A percentile compares a stretch with the other conserved stretches of the same genome.
Evolutionary conservation across 2,329 filamentous ascomycete genomes (phyloP).

Genomic region (Trichoderma sp.): DNA sequence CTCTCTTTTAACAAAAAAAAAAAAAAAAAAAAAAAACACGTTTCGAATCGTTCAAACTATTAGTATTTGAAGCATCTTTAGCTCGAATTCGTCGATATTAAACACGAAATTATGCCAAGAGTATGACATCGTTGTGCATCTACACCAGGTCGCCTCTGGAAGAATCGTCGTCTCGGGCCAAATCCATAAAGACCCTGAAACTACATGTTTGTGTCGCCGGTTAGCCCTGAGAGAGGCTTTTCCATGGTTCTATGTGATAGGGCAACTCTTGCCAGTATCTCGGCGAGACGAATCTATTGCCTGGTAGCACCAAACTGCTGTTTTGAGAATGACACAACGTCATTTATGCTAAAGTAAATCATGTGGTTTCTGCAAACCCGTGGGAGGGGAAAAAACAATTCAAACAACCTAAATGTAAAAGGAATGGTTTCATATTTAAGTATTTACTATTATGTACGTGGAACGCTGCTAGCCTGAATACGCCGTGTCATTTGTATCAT

Average conservation of each 20-base stretch:
- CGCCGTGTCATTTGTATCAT: background rate
- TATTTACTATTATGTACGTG: background rate
- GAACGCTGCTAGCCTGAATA: background rate
- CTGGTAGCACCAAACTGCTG: background rate
- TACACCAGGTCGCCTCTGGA: background rate
- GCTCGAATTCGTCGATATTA: background rate
- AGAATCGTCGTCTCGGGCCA: background rate
- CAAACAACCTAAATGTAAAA: background rate
- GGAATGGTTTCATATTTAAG: background rate
- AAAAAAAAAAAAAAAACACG: no score
- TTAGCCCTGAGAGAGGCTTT: background rate
- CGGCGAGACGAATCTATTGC: background rate
- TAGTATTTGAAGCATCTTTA: background rate
- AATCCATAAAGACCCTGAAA: slow-evolving; percentile 12
- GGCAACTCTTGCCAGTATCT: background rate
- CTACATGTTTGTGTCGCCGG: background rate
- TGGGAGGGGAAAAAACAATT: background rate
- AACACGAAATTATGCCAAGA: background rate
- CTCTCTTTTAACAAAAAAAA: no score
- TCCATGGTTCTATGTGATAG: background rate
- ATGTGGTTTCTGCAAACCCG: background rate
- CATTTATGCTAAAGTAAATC: background rate
- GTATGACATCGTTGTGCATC: slow-evolving; percentile 13
- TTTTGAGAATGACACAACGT: background rate
- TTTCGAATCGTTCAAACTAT: background rate